These are phyloP conservation scores for Penicillium canescens DNA, from an alignment of 495 filamentous ascomycete genomes.

Conservation along the genomic window DNA sequence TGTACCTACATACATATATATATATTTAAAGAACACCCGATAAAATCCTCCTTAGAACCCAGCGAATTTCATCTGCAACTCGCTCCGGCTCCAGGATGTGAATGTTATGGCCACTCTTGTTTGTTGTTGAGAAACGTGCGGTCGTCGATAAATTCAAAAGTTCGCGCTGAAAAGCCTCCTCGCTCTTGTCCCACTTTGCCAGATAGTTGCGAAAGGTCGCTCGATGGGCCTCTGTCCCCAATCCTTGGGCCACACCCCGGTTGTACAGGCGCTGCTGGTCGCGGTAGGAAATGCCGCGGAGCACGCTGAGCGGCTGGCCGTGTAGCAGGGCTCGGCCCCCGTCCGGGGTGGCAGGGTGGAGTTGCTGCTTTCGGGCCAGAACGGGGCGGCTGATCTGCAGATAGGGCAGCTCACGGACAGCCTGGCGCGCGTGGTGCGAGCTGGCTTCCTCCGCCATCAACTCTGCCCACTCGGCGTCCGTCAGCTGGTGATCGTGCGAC, in stretches of 20 bases:
- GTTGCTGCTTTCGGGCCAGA: not conserved
- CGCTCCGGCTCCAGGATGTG: conserved; percentile 6
- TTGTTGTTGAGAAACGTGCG: not conserved
- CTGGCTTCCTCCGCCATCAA: conserved; percentile 4
- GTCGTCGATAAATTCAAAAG: conserved; percentile 2
- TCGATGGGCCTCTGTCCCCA: conserved; percentile 2
- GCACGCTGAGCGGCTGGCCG: conserved; percentile 2
- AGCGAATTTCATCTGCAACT: conserved; percentile 6
- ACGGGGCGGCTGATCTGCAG: conserved; percentile 6
- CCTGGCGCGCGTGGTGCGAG: conserved; percentile 2
- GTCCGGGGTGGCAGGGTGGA: too few relatives aligned
- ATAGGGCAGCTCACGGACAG: conserved; percentile 2
- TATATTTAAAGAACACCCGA: too few relatives aligned
- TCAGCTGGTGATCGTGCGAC: not conserved
- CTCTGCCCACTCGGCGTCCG: conserved; percentile 4
- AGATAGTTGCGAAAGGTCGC: conserved; percentile 1
- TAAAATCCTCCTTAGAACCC: conserved; percentile 4
- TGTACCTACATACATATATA: too few relatives aligned
- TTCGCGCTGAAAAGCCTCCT: conserved; percentile 5
- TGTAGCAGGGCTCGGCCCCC: not conserved
- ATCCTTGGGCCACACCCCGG: not conserved
- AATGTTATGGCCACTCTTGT: conserved; percentile 9
- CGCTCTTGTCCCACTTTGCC: not conserved
- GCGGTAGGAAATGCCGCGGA: not conserved
- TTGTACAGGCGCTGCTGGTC: conserved; percentile 3